A percentile compares a stretch with the other conserved stretches of the same genome.
These are phyloP conservation scores for Alternaria ventricosa DNA, from an alignment of 2,329 filamentous ascomycete genomes.

Conservation along the genomic window DNA sequence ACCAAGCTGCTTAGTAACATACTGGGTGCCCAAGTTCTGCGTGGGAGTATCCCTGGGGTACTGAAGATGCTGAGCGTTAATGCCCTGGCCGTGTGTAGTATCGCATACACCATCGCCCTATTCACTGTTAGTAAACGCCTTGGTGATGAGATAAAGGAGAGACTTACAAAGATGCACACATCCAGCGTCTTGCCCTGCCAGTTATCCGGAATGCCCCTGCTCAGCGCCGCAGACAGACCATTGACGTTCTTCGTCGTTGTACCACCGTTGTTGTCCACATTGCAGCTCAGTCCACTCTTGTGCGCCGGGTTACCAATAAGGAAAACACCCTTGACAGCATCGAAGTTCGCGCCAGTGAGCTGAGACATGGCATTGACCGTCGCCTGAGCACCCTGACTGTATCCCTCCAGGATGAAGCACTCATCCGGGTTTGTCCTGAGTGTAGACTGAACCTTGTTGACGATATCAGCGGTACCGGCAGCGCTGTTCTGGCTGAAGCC, in stretches of 20 bases:
- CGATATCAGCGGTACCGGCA: conserved; percentile 20
- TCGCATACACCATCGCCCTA: conserved; percentile 49
- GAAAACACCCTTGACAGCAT: conserved; percentile 48
- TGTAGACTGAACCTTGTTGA: conserved; percentile 39
- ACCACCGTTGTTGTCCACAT: conserved; percentile 33
- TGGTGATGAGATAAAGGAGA: neutral
- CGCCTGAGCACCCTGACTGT: conserved; percentile 47
- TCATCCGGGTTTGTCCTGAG: conserved; percentile 32
- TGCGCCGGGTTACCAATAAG: conserved; percentile 46
- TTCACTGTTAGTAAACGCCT: neutral
- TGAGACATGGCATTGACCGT: conserved; percentile 43
- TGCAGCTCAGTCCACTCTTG: conserved; percentile 41
- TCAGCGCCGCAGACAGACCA: conserved; percentile 19
- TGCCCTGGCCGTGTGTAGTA: conserved; percentile 39
- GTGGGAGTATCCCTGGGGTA: conserved; percentile 34
- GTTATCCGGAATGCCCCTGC: conserved; percentile 29
- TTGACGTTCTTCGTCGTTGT: conserved; percentile 41
- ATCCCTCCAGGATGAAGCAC: conserved; percentile 49
- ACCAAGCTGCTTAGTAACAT: neutral
- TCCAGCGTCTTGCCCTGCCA: conserved; percentile 48
- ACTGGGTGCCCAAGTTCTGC: conserved; percentile 31
- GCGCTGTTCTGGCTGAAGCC: conserved; percentile 31
- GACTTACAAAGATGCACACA: conserved; percentile 45
- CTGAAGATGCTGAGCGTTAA: conserved; percentile 39
- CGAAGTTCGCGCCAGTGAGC: conserved; percentile 40